Evolutionary conservation across 768 basidiomycete genomes (phyloP).

Genomic region (Suillus paluster): DNA sequence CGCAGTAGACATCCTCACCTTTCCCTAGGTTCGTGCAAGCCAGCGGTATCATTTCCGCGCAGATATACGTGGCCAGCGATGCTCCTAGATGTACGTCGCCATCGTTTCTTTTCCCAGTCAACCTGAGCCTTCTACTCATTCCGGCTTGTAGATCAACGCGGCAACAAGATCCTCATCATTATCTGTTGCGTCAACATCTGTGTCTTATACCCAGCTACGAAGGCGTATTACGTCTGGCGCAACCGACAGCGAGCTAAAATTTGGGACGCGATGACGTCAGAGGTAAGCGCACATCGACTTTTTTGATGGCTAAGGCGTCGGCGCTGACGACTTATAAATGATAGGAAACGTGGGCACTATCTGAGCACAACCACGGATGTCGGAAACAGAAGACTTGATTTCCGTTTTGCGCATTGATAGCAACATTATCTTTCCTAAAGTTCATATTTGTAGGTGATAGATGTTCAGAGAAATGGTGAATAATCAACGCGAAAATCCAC

Average conservation of each 20-base stretch:
- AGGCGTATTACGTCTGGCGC: slow-evolving; percentile 60
- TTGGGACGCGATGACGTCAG: slow-evolving; percentile 60
- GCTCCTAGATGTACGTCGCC: slow-evolving; percentile 53
- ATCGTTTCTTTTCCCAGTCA: too few relatives aligned
- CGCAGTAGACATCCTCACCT: neutral
- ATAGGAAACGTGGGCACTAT: slow-evolving; percentile 60
- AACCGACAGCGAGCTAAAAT: slow-evolving; percentile 56
- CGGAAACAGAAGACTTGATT: slow-evolving; percentile 63
- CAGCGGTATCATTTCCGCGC: slow-evolving; percentile 47
- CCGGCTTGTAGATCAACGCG: slow-evolving; percentile 50
- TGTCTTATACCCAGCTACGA: slow-evolving; percentile 57
- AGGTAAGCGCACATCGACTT: slow-evolving; percentile 41
- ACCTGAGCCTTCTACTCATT: neutral
- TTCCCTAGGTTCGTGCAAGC: slow-evolving; percentile 46
- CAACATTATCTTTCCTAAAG: too few relatives aligned
- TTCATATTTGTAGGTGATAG: neutral
- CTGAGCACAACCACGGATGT: slow-evolving; percentile 60
- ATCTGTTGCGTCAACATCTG: slow-evolving; percentile 55
- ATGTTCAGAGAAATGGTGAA: too few relatives aligned
- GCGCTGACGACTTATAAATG: neutral
- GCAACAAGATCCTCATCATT: slow-evolving; percentile 58
- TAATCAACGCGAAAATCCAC: neutral
- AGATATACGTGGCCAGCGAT: slow-evolving; percentile 63
- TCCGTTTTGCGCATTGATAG: slow-evolving; percentile 61
- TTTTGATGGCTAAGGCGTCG: neutral